Evolutionary conservation across 148 eudicot genomes (phyloP).

Genomic region (Amaranthus cruentus): DNA sequence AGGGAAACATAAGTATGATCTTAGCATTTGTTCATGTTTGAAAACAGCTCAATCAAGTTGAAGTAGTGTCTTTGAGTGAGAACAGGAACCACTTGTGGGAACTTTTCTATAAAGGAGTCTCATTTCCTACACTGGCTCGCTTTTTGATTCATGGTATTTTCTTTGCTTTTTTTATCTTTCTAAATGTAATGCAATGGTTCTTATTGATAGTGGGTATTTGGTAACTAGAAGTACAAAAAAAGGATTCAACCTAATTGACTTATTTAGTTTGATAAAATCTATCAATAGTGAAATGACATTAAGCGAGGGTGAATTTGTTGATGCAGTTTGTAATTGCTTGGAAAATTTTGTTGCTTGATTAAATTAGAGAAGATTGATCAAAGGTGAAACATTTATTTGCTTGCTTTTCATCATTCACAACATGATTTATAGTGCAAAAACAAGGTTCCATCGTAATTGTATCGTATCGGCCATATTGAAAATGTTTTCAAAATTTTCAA

Average conservation of each 20-base stretch:
- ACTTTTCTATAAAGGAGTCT: conserved; percentile 65
- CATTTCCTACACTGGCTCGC: conserved; percentile 68
- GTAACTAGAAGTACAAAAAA: neutral
- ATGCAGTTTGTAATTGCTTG: neutral
- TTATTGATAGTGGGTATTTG: neutral
- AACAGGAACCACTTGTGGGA: conserved; percentile 43
- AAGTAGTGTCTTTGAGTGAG: conserved; percentile 38
- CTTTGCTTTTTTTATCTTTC: neutral
- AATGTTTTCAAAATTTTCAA: too few species aligned
- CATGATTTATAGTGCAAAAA: neutral
- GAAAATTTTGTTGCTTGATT: neutral
- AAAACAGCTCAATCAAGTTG: conserved; percentile 40
- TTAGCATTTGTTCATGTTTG: neutral
- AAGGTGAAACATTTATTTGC: neutral
- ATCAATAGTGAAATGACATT: neutral
- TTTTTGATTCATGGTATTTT: conserved; percentile 60
- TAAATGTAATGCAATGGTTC: neutral
- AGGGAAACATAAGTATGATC: neutral
- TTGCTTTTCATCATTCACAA: neutral
- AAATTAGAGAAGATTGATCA: neutral
- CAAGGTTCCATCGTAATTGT: too few species aligned
- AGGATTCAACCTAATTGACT: neutral
- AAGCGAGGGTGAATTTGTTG: neutral
- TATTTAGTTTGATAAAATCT: neutral
- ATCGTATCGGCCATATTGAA: too few species aligned